A percentile compares a stretch with the other conserved stretches of the same genome.
Conservation (phyloP, 495 filamentous ascomycete genomes). For the Niebla homalea region DNA sequence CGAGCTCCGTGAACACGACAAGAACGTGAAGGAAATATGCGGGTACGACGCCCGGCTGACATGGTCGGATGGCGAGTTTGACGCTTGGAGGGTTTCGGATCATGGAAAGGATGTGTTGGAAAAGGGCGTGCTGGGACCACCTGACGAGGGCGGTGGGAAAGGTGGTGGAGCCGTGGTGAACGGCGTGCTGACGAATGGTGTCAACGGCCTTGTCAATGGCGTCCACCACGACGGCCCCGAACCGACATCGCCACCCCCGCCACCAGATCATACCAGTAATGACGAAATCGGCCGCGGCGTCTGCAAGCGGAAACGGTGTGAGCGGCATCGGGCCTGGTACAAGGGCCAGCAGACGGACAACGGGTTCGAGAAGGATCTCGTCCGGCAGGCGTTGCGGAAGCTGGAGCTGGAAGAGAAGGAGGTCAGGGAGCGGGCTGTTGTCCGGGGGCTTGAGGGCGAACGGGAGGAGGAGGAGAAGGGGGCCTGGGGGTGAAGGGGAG, state of each 20-base stretch:
- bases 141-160: conserved; percentile 13
- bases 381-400: conserved; percentile 26
- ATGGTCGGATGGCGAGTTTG: conserved; percentile 50
- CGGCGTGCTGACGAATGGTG: not conserved
- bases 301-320: conserved; percentile 40
- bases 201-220: not conserved
- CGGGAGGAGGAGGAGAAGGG: not conserved
- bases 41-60: conserved; percentile 49
- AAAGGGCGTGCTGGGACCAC: conserved; percentile 28
- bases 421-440: conserved; percentile 33
- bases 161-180: conserved; percentile 9
- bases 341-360: conserved; percentile 40
- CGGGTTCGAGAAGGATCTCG: conserved; percentile 32
- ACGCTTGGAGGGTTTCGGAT: conserved; percentile 35
- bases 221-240: not conserved
- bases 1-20: conserved; percentile 33
- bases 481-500: not conserved
- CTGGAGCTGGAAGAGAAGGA: conserved; percentile 35
- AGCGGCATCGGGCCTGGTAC: conserved; percentile 38
- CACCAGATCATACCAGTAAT: conserved; percentile 21
- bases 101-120: conserved; percentile 29
- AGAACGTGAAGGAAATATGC: conserved; percentile 42
- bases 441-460: conserved; percentile 29
- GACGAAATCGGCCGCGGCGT: conserved; percentile 30
- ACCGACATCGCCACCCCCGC: conserved; percentile 3